Percentiles rank a stretch among this genome's conserved stretches.
Evolutionary conservation across 441 rosid species (phyloP).

Genomic region (Cnidoscolus chayamansa): DNA sequence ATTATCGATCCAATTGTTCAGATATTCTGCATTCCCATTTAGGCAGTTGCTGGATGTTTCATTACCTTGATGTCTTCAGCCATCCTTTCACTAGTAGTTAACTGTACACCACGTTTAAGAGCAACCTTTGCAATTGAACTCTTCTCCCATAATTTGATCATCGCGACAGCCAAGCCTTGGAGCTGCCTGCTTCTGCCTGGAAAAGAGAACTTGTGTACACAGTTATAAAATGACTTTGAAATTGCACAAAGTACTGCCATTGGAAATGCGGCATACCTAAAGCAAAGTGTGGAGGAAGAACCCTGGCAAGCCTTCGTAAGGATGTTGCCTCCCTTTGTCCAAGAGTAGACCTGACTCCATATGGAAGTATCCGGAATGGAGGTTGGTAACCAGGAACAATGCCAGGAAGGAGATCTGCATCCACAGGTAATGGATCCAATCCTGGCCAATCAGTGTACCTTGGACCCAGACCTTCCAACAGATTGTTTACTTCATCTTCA

Average conservation of each 20-base stretch:
- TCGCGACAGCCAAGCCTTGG: constrained; percentile 82
- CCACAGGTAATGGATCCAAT: constrained; percentile 75
- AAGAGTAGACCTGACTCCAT: constrained; percentile 69
- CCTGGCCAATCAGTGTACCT: constrained; percentile 84
- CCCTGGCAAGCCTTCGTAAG: constrained; percentile 74
- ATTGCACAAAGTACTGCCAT: constrained; percentile 18
- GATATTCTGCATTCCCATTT: not conserved
- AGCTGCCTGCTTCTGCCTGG: constrained; percentile 86
- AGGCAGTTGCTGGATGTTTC: not conserved
- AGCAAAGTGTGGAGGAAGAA: constrained; percentile 92
- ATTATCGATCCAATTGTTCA: not conserved
- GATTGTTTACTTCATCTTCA: constrained; percentile 67
- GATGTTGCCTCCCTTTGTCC: constrained; percentile 67
- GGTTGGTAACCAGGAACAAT: constrained; percentile 67
- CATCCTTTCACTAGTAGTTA: constrained; percentile 97
- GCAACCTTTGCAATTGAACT: constrained; percentile 83
- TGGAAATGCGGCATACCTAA: constrained; percentile 48
- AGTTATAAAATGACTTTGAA: constrained; percentile 15
- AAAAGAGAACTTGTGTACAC: constrained; percentile 23
- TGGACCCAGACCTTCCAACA: constrained; percentile 77
- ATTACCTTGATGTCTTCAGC: constrained; percentile 91
- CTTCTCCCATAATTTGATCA: constrained; percentile 76
- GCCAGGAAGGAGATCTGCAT: constrained; percentile 90
- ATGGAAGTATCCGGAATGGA: constrained; percentile 92
- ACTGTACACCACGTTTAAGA: constrained; percentile 85